Conservation (phyloP, 805 yeast species). For the Saturnispora hagleri region DNA sequence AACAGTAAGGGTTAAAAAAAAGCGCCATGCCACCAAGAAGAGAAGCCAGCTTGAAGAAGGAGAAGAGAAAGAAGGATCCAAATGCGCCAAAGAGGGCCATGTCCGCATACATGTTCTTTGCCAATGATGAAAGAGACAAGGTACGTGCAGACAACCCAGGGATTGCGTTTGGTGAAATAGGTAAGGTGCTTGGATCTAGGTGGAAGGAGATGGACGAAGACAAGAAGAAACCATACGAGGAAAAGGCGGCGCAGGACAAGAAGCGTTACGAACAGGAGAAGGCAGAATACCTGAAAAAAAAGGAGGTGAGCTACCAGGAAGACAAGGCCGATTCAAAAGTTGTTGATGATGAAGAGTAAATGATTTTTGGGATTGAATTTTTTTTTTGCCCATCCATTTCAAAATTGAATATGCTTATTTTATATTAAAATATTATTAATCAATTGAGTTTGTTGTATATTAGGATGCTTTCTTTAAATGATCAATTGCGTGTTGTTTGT, state of each 20-base stretch:
- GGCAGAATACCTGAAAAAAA: constrained; percentile 57
- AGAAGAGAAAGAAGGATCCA: constrained; percentile 57
- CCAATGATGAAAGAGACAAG: constrained; percentile 93
- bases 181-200: constrained; percentile 88
- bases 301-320: constrained; percentile 12
- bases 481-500: background rate
- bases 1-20: background rate
- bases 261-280: constrained; percentile 95
- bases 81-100: constrained; percentile 98
- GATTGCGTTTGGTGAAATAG: constrained; percentile 90
- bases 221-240: constrained; percentile 84
- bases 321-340: constrained; percentile 2
- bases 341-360: constrained; percentile 2
- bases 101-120: constrained; percentile 98
- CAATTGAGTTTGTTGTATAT: background rate
- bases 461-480: background rate
- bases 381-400: background rate
- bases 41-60: constrained; percentile 15
- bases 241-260: constrained; percentile 91
- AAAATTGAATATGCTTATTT: background rate
- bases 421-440: background rate
- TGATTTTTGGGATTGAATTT: background rate
- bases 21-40: constrained; percentile 13
- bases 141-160: constrained; percentile 97
- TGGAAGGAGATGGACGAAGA: constrained; percentile 87